A percentile compares a stretch with the other conserved stretches of the same genome.
Evolutionary conservation across 164 flowering plant species (phyloP).

Genomic region (Aristolochia fimbriata): DNA sequence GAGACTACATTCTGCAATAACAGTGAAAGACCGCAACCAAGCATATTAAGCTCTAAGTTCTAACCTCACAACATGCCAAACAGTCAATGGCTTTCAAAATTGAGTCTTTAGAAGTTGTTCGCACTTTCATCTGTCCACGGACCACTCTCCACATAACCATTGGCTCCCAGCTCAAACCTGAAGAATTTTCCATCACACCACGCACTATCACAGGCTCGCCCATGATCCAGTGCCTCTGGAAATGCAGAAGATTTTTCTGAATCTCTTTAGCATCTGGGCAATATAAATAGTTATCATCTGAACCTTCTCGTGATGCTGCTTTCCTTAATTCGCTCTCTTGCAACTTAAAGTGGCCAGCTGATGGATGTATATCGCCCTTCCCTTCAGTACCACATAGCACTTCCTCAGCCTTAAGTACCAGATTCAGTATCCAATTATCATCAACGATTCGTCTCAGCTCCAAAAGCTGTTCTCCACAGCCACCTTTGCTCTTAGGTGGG

Average conservation of each 20-base stretch:
- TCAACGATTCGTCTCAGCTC: constrained; percentile 66
- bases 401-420: constrained; percentile 31
- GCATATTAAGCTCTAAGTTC: background rate
- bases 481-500: constrained; percentile 59
- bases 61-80: constrained; percentile 62
- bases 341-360: background rate
- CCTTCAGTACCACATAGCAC: constrained; percentile 9
- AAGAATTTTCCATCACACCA: constrained; percentile 40
- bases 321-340: constrained; percentile 15
- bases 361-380: background rate
- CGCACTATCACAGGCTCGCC: constrained; percentile 87
- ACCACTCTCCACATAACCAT: constrained; percentile 87
- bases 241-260: constrained; percentile 25
- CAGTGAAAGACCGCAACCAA: too few species aligned
- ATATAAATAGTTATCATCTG: constrained; percentile 51
- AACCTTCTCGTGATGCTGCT: constrained; percentile 41
- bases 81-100: constrained; percentile 75
- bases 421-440: constrained; percentile 32
- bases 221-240: constrained; percentile 53
- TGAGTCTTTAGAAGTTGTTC: constrained; percentile 27
- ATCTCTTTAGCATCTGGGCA: constrained; percentile 38
- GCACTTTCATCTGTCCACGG: constrained; percentile 29
- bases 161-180: constrained; percentile 92
- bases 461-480: constrained; percentile 48
- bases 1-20: too few species aligned